Percentiles rank a stretch among this genome's conserved stretches.
Conservation (phyloP, 192 early-diverging fungal genomes). For the Diversispora epigaea region DNA sequence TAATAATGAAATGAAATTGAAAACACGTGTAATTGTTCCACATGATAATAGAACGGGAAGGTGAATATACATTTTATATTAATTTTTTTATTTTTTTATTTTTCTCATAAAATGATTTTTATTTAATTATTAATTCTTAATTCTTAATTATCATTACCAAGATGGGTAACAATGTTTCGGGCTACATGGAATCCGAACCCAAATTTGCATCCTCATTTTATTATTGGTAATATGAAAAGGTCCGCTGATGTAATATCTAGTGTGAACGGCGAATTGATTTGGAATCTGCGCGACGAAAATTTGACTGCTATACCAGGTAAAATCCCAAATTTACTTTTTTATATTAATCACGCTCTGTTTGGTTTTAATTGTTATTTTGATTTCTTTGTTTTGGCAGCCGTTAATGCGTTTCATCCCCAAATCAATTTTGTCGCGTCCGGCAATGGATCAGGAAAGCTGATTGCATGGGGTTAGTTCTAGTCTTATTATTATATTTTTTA, state of each 20-base stretch:
- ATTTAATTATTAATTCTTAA: not conserved
- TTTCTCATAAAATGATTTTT: not conserved
- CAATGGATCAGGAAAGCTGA: constrained; percentile 60
- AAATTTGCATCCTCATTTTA: constrained; percentile 49
- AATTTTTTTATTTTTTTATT: not conserved
- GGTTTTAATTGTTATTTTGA: not conserved
- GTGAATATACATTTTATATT: constrained; percentile 31
- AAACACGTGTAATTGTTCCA: constrained; percentile 41
- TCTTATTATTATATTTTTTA: not conserved
- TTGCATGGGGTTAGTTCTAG: constrained; percentile 45
- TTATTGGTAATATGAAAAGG: constrained; percentile 68
- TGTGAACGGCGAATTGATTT: constrained; percentile 51
- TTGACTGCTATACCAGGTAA: constrained; percentile 43
- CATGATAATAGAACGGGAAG: constrained; percentile 67
- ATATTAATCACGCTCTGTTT: not conserved
- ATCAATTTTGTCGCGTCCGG: constrained; percentile 50
- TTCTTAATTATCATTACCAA: not conserved
- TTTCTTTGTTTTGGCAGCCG: constrained; percentile 56
- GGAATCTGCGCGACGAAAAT: constrained; percentile 45
- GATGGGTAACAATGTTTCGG: constrained; percentile 69
- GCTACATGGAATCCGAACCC: constrained; percentile 56
- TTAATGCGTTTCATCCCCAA: constrained; percentile 63
- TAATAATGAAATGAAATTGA: constrained; percentile 40
- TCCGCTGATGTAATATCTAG: constrained; percentile 61
- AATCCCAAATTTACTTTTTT: not conserved